Evolutionary conservation across 192 early-diverging fungal species (phyloP), one percentile per base, ranked within the genome.

Genomic region (Coemansia sp.): DNA sequence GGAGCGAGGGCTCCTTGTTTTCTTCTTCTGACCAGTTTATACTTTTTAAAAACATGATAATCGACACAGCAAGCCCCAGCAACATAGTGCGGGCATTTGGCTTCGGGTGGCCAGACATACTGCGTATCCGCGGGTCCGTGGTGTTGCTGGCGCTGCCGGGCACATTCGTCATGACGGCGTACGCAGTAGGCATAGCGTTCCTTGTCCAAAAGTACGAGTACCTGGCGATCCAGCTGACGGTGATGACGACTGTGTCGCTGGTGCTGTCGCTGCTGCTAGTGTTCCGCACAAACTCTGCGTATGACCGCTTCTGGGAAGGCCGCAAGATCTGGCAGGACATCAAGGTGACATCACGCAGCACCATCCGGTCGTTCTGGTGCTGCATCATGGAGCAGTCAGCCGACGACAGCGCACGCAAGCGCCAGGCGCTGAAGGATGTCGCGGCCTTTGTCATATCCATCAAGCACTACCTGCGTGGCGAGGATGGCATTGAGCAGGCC

Each of bases 301-400:
- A 90, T 61, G 87, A 89, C 65, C 82, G 93, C 29, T 95, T 87
- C 82, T 95, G 87, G 87, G 95, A 95, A 80, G 95, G 92, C 19
- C 87, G 95, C 46, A 84, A 89, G 66, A 66, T 88, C 19, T 98
- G 93, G 93, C 87, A 85, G 35, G 83, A 85, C 14, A 71, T 94
- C 65, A 83, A 84, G 33, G 82, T 86, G 25, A 76, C 83, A 23
- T 82, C 92, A 50, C 89, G 94, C 45, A 91, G 89, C 81, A 62
- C 95, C 53, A 83, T 93, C 4, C 89, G 95, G 38, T 71, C 85
- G 49, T 79, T 91, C 57, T 95, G 92, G 92, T 84, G 92, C 53
- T 71, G 83, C n/a, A 73, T 85, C 9, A 61, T 65, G 43, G 84
- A 90, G 56, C 77, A 79, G 56, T 76, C 79, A 9, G 66, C 73